Evolutionary conservation across 1,284 basidiomycete species (phyloP).

Genomic region (Caloboletus firmus): DNA sequence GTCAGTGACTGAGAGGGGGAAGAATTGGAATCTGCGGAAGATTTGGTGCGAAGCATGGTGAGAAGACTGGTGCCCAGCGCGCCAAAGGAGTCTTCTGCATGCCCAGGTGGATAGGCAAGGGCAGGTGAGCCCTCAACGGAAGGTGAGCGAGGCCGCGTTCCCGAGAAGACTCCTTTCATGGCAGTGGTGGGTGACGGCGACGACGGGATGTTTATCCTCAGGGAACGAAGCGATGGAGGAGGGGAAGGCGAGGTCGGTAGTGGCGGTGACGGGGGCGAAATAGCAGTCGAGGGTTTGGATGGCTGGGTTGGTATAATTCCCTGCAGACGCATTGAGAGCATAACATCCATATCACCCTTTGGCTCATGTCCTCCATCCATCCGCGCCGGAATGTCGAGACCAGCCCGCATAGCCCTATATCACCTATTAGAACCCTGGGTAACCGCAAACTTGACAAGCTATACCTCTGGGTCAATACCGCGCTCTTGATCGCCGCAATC

Average conservation of each 20-base stretch:
- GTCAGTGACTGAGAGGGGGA: constrained; percentile 25
- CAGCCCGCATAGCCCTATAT: constrained; percentile 62
- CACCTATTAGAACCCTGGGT: constrained; percentile 1
- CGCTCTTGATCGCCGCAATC: constrained; percentile 70
- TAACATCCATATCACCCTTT: constrained; percentile 75
- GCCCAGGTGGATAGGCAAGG: constrained; percentile 15
- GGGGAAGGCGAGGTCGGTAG: constrained; percentile 45
- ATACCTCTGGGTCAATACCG: constrained; percentile 69
- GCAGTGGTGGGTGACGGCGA: constrained; percentile 23
- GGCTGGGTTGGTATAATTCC: constrained; percentile 45
- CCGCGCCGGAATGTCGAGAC: constrained; percentile 51
- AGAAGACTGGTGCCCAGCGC: constrained; percentile 54
- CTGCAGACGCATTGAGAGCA: constrained; percentile 74
- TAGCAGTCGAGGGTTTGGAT: constrained; percentile 15
- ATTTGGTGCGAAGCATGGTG: constrained; percentile 48
- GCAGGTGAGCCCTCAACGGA: constrained; percentile 43
- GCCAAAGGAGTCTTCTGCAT: constrained; percentile 51
- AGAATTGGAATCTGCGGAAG: constrained; percentile 32
- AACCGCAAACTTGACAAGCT: constrained; percentile 1
- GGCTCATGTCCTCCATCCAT: constrained; percentile 54
- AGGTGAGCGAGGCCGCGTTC: constrained; percentile 57
- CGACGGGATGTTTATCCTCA: constrained; percentile 26
- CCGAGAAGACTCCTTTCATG: constrained; percentile 59
- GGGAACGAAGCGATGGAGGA: constrained; percentile 46
- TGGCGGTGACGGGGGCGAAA: constrained; percentile 15